phyloP scores from a whole-genome alignment of 495 filamentous ascomycete genomes.

The Ramalina intermedia region DNA sequence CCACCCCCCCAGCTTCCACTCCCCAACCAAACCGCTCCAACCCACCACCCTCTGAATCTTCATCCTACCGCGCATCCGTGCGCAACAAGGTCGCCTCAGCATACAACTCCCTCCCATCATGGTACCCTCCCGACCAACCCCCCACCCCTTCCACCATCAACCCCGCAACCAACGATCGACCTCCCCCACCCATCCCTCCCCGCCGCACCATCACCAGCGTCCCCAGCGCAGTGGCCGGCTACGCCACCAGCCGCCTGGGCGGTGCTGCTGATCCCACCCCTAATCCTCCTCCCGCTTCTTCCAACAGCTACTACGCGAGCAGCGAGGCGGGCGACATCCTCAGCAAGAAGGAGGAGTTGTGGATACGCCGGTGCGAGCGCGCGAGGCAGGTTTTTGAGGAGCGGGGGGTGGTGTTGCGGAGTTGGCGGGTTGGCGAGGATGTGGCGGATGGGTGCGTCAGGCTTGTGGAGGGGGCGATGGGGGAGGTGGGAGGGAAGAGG shows the following conservation, averaged over 20 bases:
- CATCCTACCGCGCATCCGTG: conserved; percentile 21
- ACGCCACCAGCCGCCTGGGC: conserved; percentile 24
- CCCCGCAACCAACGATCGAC: conserved; percentile 5
- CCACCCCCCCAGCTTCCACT: conserved; percentile 1
- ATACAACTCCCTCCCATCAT: conserved; percentile 34
- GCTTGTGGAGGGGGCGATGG: conserved; percentile 34
- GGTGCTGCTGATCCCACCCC: not conserved
- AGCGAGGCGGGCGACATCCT: conserved; percentile 8
- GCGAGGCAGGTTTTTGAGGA: conserved; percentile 56
- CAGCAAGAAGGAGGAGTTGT: conserved; percentile 73
- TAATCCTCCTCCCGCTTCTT: not conserved
- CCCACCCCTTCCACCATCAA: conserved; percentile 5
- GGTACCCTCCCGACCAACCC: conserved; percentile 5
- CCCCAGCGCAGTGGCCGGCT: conserved; percentile 28
- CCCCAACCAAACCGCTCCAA: conserved; percentile 18
- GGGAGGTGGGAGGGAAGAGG: conserved; percentile 7
- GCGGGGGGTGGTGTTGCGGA: conserved; percentile 59
- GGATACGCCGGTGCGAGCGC: conserved; percentile 61
- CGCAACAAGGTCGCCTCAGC: conserved; percentile 27
- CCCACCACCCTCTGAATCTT: conserved; percentile 18
- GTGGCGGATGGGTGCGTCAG: conserved; percentile 42
- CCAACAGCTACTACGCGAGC: conserved; percentile 12
- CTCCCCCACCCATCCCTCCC: conserved; percentile 15
- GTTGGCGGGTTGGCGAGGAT: conserved; percentile 78
- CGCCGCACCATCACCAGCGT: conserved; percentile 21